Evolutionary conservation across 768 basidiomycete species (phyloP).

Genomic region (Mycena rosella): DNA sequence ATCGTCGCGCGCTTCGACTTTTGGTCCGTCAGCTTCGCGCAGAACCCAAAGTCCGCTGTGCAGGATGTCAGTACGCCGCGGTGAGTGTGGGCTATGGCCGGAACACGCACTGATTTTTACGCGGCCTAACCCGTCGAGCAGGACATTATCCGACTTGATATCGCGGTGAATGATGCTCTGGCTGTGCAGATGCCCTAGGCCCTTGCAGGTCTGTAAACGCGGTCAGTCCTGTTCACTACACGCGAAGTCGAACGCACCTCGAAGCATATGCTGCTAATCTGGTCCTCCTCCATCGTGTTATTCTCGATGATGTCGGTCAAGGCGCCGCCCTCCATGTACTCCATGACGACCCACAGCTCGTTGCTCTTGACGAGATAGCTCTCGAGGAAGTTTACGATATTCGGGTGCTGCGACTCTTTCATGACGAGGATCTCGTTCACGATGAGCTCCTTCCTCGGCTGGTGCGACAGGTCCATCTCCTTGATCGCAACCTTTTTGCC

Average conservation of each 20-base stretch:
- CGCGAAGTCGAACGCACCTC: conserved; percentile 71
- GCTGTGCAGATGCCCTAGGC: conserved; percentile 91
- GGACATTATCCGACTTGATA: conserved; percentile 97
- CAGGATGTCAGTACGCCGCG: conserved; percentile 24
- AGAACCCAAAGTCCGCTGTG: conserved; percentile 96
- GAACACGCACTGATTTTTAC: conserved; percentile 94
- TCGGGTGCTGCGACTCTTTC: conserved; percentile 98
- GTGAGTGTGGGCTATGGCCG: too few relatives aligned
- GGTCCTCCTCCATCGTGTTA: conserved; percentile 94
- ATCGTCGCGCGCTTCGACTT: conserved; percentile 98
- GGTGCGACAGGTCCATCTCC: conserved; percentile 96
- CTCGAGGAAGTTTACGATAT: conserved; percentile 96
- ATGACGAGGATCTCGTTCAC: conserved; percentile 99
- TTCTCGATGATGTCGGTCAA: conserved; percentile 98
- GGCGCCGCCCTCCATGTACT: conserved; percentile 98
- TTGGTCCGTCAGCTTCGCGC: conserved; percentile 95
- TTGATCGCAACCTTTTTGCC: conserved; percentile 96
- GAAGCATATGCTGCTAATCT: conserved; percentile 90
- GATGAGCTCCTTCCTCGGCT: conserved; percentile 96
- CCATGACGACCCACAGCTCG: conserved; percentile 98
- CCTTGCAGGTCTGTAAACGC: conserved; percentile 87
- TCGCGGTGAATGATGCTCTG: conserved; percentile 97
- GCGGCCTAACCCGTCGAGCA: conserved; percentile 90
- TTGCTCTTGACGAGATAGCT: conserved; percentile 89
- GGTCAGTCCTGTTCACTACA: neutral